A percentile compares a stretch with the other conserved stretches of the same genome.
Evolutionary conservation across 23 red algal species (phyloP).

Genomic region (Chondrus crispus): DNA sequence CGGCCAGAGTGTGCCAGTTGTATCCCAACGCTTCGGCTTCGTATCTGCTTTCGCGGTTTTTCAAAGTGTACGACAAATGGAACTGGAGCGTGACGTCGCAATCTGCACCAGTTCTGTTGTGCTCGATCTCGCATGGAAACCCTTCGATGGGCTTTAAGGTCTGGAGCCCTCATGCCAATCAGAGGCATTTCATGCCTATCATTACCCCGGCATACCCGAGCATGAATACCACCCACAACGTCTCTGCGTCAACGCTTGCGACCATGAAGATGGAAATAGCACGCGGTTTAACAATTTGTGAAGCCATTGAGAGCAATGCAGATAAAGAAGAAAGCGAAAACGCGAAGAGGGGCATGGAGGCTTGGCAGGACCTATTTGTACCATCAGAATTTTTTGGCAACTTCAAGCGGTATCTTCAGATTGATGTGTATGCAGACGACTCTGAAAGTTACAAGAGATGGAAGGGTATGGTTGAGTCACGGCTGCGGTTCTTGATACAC

Average conservation of each 20-base stretch:
- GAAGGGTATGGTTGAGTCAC: conserved; percentile 91
- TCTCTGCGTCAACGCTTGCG: conserved; percentile 76
- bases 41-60: conserved; percentile 81
- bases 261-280: conserved; percentile 91
- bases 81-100: conserved; percentile 74
- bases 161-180: conserved; percentile 86
- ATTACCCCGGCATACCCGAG: conserved; percentile 98
- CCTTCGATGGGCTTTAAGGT: conserved; percentile 76
- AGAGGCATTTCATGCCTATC: conserved; percentile 96
- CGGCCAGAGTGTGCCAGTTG: conserved; percentile 93
- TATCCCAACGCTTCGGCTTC: conserved; percentile 91
- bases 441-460: conserved; percentile 79
- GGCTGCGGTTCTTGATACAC: conserved; percentile 76
- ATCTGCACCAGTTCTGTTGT: conserved; percentile 89
- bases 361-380: conserved; percentile 86
- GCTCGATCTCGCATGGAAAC: conserved; percentile 76
- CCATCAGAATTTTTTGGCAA: conserved; percentile 75
- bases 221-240: conserved; percentile 99
- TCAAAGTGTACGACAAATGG: conserved; percentile 90
- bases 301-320: conserved; percentile 42
- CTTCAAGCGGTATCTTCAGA: conserved; percentile 79
- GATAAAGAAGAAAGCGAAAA: conserved; percentile 8
- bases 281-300: conserved; percentile 56
- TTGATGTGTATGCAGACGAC: conserved; percentile 78
- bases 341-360: neutral